Evolutionary conservation across 805 yeast genomes (phyloP).

Genomic region (Zygotorulaspora danielsina): DNA sequence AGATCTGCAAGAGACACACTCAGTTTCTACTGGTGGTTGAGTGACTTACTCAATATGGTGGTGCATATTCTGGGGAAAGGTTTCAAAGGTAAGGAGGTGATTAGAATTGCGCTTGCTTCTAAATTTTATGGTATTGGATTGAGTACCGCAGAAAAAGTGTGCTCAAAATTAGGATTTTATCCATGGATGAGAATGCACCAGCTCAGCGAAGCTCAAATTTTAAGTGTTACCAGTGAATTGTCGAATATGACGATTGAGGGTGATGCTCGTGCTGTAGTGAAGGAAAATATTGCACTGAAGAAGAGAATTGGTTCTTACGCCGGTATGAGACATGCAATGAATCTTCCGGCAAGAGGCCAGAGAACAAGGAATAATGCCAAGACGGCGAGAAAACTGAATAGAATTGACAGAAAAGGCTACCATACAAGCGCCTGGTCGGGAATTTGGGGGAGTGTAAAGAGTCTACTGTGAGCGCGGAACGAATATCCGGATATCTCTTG

Average conservation of each 20-base stretch:
- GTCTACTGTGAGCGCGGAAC: neutral
- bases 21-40: neutral
- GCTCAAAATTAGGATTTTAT: conserved; percentile 85
- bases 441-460: neutral
- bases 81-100: conserved; percentile 40
- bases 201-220: conserved; percentile 77
- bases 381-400: conserved; percentile 84
- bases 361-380: conserved; percentile 84
- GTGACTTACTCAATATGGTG: conserved; percentile 36
- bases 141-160: conserved; percentile 63
- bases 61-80: conserved; percentile 52
- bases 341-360: conserved; percentile 84
- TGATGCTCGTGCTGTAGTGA: conserved; percentile 64
- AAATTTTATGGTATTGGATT: conserved; percentile 86
- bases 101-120: conserved; percentile 62
- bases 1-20: no score
- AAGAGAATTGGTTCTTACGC: conserved; percentile 77
- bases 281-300: conserved; percentile 75
- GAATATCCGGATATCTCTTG: neutral
- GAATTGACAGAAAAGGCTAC: conserved; percentile 57
- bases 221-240: conserved; percentile 83
- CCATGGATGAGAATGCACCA: conserved; percentile 95
- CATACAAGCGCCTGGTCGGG: conserved; percentile 3
- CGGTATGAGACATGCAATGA: conserved; percentile 86
- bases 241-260: conserved; percentile 81